Evolutionary conservation across 2,329 filamentous ascomycete species (phyloP).

Genomic region (Nannizzia gypsea): DNA sequence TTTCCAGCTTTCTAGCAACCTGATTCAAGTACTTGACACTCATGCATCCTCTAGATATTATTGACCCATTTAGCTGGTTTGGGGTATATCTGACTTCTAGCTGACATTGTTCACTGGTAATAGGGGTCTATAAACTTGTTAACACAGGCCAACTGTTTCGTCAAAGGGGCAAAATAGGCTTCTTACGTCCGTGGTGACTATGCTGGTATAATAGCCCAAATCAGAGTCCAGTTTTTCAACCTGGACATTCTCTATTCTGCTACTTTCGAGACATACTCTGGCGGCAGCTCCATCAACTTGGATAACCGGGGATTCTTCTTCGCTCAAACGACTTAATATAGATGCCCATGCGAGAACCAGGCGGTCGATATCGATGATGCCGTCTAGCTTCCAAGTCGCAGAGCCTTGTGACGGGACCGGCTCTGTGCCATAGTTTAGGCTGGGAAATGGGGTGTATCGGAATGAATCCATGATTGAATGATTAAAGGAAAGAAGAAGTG

Average conservation of each 20-base stretch:
- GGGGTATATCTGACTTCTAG: slow-evolving; percentile 20
- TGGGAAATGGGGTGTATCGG: slow-evolving; percentile 14
- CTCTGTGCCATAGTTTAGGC: slow-evolving; percentile 13
- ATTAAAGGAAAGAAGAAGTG: neutral
- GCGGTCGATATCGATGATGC: slow-evolving; percentile 5
- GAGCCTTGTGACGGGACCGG: neutral
- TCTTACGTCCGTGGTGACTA: slow-evolving; percentile 17
- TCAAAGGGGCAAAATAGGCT: neutral
- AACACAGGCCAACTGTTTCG: neutral
- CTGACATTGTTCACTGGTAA: slow-evolving; percentile 8
- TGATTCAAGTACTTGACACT: slow-evolving; percentile 19
- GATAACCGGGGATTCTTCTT: slow-evolving; percentile 25
- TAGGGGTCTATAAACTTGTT: neutral
- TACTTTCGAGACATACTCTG: slow-evolving; percentile 17
- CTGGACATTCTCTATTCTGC: slow-evolving; percentile 14
- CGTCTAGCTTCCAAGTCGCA: slow-evolving; percentile 9
- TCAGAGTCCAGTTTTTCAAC: slow-evolving; percentile 12
- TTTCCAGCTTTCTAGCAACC: slow-evolving; percentile 21
- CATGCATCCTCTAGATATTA: slow-evolving; percentile 20
- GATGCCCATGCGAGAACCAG: slow-evolving; percentile 20
- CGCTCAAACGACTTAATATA: slow-evolving; percentile 23
- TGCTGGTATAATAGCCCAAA: slow-evolving; percentile 17
- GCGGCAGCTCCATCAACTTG: slow-evolving; percentile 20
- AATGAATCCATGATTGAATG: neutral
- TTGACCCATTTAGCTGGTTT: slow-evolving; percentile 16